phyloP scores from a whole-genome alignment of 2,329 filamentous ascomycete genomes.

The Leptographium wingfieldii region DNA sequence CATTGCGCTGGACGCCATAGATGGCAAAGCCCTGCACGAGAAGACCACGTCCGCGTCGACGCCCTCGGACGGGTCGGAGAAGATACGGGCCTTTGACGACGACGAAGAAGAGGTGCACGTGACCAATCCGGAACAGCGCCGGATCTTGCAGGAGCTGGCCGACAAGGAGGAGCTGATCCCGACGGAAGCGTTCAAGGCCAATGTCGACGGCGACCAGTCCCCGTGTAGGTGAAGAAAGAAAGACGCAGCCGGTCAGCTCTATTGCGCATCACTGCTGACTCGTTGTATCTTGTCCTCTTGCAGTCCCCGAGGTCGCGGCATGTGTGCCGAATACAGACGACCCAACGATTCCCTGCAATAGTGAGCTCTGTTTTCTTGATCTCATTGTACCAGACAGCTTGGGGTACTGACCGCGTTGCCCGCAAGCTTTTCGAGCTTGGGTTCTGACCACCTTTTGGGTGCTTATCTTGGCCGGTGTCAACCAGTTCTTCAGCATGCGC shows the following conservation, averaged over 20 bases:
- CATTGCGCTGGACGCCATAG: background rate
- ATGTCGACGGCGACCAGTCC: background rate
- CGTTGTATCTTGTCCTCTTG: background rate
- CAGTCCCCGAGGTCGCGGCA: slow-evolving; percentile 6
- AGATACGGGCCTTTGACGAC: background rate
- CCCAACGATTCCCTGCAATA: slow-evolving; percentile 5
- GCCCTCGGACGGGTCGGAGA: background rate
- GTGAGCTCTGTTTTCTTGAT: background rate
- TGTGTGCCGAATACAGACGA: slow-evolving; percentile 9
- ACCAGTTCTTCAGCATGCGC: slow-evolving; percentile 8
- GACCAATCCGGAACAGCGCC: background rate
- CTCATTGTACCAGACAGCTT: background rate
- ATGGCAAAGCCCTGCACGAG: background rate
- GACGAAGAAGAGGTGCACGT: background rate
- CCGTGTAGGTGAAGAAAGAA: background rate
- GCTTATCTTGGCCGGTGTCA: slow-evolving; percentile 6
- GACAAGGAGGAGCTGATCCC: background rate
- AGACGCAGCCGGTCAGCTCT: background rate
- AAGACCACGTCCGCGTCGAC: background rate
- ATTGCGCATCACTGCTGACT: background rate
- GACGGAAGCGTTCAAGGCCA: background rate
- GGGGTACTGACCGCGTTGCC: background rate
- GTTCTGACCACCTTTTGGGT: slow-evolving; percentile 7
- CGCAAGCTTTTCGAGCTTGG: slow-evolving; percentile 7
- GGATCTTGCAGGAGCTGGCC: background rate